Percentiles rank a stretch among this genome's conserved stretches.
Conservation (phyloP, 2,329 filamentous ascomycete species). For the Alternaria arborescens region DNA sequence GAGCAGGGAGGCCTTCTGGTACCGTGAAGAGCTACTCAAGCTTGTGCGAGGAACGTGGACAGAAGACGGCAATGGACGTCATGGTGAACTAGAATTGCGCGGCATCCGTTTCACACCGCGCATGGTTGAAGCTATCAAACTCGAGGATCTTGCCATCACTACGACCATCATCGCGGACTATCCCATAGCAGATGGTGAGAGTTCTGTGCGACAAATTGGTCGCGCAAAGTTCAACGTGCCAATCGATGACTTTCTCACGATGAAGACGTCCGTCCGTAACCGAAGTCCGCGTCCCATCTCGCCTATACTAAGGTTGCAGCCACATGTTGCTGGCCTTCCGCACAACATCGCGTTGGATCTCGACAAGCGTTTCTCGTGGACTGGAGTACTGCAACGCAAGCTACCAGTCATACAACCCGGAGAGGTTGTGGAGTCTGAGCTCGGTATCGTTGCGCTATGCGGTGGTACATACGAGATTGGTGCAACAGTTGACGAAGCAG, state of each 20-base stretch:
- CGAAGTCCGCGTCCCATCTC: constrained; percentile 72
- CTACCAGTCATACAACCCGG: constrained; percentile 70
- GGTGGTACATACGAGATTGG: constrained; percentile 84
- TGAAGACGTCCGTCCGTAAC: constrained; percentile 78
- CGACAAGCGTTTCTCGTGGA: constrained; percentile 83
- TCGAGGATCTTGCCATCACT: constrained; percentile 76
- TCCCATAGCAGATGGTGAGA: constrained; percentile 13
- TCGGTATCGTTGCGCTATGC: constrained; percentile 79
- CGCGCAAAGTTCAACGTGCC: constrained; percentile 58
- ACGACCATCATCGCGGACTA: constrained; percentile 53
- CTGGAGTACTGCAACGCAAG: constrained; percentile 80
- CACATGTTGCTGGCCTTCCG: constrained; percentile 76
- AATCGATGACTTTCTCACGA: constrained; percentile 71
- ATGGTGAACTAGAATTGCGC: constrained; percentile 78
- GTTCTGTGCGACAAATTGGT: constrained; percentile 50
- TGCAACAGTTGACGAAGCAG: constrained; percentile 82
- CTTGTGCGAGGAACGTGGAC: constrained; percentile 76
- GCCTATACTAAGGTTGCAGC: constrained; percentile 78
- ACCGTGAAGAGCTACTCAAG: constrained; percentile 80
- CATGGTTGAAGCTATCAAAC: constrained; percentile 83
- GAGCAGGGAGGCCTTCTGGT: constrained; percentile 89
- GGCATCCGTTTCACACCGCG: constrained; percentile 75
- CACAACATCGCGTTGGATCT: constrained; percentile 79
- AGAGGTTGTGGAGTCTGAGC: constrained; percentile 65
- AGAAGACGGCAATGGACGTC: constrained; percentile 62